Evolutionary conservation across 2,329 filamentous ascomycete species (phyloP).

Genomic region (Emmonsiellopsis sp.): DNA sequence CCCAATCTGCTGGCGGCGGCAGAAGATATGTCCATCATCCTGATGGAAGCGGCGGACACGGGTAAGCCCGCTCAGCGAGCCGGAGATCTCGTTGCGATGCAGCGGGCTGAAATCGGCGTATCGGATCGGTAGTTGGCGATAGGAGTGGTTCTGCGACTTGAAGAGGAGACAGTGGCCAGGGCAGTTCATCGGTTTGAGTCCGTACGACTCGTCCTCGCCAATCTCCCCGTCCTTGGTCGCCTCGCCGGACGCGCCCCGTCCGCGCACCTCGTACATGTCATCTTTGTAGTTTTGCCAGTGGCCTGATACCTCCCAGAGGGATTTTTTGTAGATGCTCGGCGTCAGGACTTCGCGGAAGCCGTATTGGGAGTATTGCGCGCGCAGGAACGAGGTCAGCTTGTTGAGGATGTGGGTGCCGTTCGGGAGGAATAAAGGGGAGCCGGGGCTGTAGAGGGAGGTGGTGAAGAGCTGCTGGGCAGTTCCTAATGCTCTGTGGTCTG

Average conservation of each 20-base stretch:
- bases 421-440: constrained; percentile 75
- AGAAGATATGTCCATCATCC: constrained; percentile 88
- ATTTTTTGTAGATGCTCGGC: constrained; percentile 83
- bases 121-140: constrained; percentile 71
- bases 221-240: constrained; percentile 33
- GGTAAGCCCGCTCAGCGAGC: constrained; percentile 71
- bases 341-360: constrained; percentile 85
- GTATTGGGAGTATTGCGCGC: constrained; percentile 73
- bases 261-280: constrained; percentile 77
- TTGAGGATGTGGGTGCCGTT: constrained; percentile 78
- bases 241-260: constrained; percentile 39
- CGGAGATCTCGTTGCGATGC: constrained; percentile 79
- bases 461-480: constrained; percentile 65
- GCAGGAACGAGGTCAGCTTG: constrained; percentile 69
- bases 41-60: constrained; percentile 82
- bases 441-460: constrained; percentile 70
- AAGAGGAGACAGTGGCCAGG: constrained; percentile 83
- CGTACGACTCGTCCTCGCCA: constrained; percentile 62
- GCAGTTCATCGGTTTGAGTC: constrained; percentile 89
- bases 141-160: constrained; percentile 61
- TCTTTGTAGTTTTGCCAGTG: constrained; percentile 86
- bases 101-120: constrained; percentile 81
- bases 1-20: constrained; percentile 65
- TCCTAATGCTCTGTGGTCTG: constrained; percentile 44
- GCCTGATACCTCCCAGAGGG: constrained; percentile 75